phyloP scores from a whole-genome alignment of 768 basidiomycete genomes.

The Boletus speciosus region DNA sequence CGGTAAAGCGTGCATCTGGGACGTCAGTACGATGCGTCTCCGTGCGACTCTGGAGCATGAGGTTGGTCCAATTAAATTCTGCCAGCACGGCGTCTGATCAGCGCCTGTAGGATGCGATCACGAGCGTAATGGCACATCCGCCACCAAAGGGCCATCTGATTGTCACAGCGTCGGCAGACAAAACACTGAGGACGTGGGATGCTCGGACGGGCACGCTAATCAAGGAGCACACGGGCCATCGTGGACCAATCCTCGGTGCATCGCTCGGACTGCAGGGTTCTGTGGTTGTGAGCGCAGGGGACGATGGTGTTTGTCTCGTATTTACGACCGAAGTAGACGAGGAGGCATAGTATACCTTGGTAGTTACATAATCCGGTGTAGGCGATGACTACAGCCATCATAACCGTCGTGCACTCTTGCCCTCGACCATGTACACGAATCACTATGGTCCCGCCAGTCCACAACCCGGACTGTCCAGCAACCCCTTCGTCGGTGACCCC shows the following conservation, averaged over 20 bases:
- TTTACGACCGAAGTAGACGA: slow-evolving; percentile 56
- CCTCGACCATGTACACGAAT: slow-evolving; percentile 38
- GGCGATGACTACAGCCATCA: background rate
- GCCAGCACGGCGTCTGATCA: background rate
- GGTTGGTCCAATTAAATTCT: slow-evolving; percentile 42
- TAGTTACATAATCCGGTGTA: slow-evolving; percentile 23
- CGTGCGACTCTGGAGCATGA: slow-evolving; percentile 80
- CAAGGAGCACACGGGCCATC: slow-evolving; percentile 80
- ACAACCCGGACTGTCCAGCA: slow-evolving; percentile 44
- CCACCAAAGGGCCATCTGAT: slow-evolving; percentile 72
- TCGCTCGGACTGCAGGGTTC: slow-evolving; percentile 67
- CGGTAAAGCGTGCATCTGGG: slow-evolving; percentile 93
- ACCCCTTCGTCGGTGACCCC: slow-evolving; percentile 64
- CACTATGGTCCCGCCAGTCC: slow-evolving; percentile 32
- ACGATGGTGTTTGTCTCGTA: slow-evolving; percentile 85
- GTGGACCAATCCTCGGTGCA: slow-evolving; percentile 69
- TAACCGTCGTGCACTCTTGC: background rate
- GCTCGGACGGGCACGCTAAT: slow-evolving; percentile 76
- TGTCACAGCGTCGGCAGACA: slow-evolving; percentile 85
- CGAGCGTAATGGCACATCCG: slow-evolving; percentile 71
- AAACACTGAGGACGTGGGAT: slow-evolving; percentile 89
- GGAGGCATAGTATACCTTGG: background rate
- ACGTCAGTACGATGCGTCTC: slow-evolving; percentile 80
- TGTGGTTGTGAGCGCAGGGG: slow-evolving; percentile 83
- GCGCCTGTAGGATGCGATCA: slow-evolving; percentile 74